phyloP scores from a whole-genome alignment of 257 asterid species.

The Scutellaria barbata region DNA sequence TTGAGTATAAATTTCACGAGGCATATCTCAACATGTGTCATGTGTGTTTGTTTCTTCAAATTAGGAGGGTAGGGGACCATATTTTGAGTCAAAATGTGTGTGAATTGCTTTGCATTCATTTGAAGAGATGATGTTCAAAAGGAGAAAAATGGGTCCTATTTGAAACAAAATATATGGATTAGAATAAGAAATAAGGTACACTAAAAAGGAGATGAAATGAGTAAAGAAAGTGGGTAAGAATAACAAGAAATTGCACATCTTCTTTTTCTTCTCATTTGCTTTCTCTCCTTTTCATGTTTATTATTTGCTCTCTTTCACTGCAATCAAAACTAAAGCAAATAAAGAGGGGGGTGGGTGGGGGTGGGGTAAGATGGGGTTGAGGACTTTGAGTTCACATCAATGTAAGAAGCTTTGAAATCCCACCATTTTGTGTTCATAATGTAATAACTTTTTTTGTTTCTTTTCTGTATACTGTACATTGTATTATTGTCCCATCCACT shows the following conservation, averaged over 20 bases:
- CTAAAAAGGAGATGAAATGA: slow-evolving; percentile 28
- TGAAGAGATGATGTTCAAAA: not conserved
- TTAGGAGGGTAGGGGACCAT: slow-evolving; percentile 20
- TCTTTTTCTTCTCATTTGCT: slow-evolving; percentile 35
- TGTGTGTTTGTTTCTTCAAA: slow-evolving; percentile 9
- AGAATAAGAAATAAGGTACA: slow-evolving; percentile 24
- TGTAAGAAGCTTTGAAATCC: slow-evolving; percentile 28
- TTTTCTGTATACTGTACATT: slow-evolving; percentile 49
- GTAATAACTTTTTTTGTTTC: slow-evolving; percentile 29
- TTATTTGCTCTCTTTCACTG: slow-evolving; percentile 13
- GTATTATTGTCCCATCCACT: slow-evolving; percentile 42
- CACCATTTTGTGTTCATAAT: slow-evolving; percentile 34
- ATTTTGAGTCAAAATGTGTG: slow-evolving; percentile 24
- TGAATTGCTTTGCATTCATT: too few species aligned
- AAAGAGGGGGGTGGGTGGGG: not conserved
- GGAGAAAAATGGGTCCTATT: slow-evolving; percentile 11
- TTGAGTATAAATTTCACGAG: too few species aligned
- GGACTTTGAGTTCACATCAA: slow-evolving; percentile 26
- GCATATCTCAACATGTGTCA: not conserved
- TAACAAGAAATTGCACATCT: slow-evolving; percentile 37
- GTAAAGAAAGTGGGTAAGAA: slow-evolving; percentile 39
- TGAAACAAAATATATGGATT: slow-evolving; percentile 12
- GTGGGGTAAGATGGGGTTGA: not conserved
- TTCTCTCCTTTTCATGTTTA: slow-evolving; percentile 54
- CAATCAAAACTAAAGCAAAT: slow-evolving; percentile 23